Base-by-base conservation (phyloP, 208 protist species). In the Leptomonas pyrrhocoris region DNA sequence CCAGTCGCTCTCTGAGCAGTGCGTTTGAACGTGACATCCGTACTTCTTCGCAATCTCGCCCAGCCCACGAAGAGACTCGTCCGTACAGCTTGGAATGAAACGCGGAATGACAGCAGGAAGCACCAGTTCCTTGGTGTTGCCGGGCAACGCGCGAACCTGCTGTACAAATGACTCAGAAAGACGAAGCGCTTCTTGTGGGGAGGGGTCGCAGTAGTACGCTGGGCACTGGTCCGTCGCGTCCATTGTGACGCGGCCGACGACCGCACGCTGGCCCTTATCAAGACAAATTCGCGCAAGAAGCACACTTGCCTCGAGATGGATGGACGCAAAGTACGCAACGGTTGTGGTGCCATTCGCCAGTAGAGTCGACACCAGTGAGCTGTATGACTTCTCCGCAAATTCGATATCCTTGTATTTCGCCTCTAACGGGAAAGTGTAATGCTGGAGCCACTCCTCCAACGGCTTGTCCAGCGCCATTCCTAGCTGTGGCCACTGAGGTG, bases 351-450 rank as follows among this genome's bases (percentile, higher is more conserved):
- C 97, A 58, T 88, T 85, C 16, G 73, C 58, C 46, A 99, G 69
- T 12, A 92, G 60, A 18, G 81, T 71, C 12, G 70, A 72, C n/a
- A 97, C 89, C 11, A 94, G 68, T n/a, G 75, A 80, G 50, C 38
- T 80, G 62, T 97, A 97, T 7, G 88, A 69, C 62, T 88, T 80
- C 7, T 68, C 49, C 4, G 94, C 95, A 79, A 91, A 94, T 21
- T 46, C 73, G 0, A 87, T 9, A 62, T 98, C 91, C 6, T 51
- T 74, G 68, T 95, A 98, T n/a, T 81, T 83, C 1, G 83, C 73
- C 74, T 99, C 97, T 5, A 90, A 65, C 11, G 96, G 96, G 68
- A 98, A 98, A 1, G 96, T 97, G 82, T 93, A 96, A 9, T 84
- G 73, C 50, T 98, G 78, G 8, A 98, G 86, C 96, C 96, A 99